Conservation (phyloP, 129 eudicot genomes). For the Helichrysum umbraculigerum region DNA sequence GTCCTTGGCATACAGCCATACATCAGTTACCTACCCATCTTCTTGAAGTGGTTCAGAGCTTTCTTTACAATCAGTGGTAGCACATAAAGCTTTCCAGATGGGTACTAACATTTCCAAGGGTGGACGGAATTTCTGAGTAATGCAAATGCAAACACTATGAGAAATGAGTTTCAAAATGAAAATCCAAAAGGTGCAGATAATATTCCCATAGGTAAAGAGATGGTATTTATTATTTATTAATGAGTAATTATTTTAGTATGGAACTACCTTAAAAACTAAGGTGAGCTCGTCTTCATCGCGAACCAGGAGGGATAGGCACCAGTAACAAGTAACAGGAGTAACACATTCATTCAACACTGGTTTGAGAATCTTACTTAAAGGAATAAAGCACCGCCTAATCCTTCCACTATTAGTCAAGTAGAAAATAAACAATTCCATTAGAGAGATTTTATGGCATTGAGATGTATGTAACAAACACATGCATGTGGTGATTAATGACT, state of each 20-base stretch:
- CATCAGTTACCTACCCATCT: conserved; percentile 4
- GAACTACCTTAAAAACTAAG: conserved; percentile 41
- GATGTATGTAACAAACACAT: background rate
- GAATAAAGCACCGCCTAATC: conserved; percentile 61
- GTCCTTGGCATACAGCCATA: background rate
- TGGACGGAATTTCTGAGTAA: conserved; percentile 64
- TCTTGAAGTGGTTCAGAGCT: conserved; percentile 29
- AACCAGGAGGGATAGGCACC: conserved; percentile 74
- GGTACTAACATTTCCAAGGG: conserved; percentile 61
- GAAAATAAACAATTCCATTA: conserved; percentile 3
- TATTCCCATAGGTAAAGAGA: background rate
- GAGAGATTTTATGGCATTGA: background rate
- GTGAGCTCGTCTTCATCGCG: conserved; percentile 64
- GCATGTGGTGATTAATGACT: background rate
- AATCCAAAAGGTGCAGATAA: background rate
- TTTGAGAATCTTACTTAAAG: conserved; percentile 71
- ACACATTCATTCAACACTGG: conserved; percentile 86
- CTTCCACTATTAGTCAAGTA: conserved; percentile 53
- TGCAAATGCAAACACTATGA: conserved; percentile 5
- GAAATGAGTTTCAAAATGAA: background rate
- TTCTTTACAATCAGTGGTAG: conserved; percentile 11
- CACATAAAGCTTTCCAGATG: too few relatives aligned
- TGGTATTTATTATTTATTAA: conserved; percentile 9
- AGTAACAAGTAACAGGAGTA: conserved; percentile 89
- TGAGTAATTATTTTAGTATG: background rate